Percentiles rank a stretch among this genome's conserved stretches.
Evolutionary conservation across 108 stramenopile genomes (phyloP).

Genomic region (Cyclostephanos invisitatus): DNA sequence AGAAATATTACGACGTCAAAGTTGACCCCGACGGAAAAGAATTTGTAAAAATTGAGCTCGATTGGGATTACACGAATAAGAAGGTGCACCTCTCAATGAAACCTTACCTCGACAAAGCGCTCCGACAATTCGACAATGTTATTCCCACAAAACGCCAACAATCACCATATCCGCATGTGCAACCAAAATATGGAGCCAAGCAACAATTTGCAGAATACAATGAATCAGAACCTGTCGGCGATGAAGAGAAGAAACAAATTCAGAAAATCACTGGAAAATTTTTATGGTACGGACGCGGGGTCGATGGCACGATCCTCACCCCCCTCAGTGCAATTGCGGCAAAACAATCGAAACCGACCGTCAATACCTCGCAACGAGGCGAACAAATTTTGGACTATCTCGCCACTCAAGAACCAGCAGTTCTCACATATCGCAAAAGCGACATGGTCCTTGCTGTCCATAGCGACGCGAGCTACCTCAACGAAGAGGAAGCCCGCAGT

Average conservation of each 20-base stretch:
- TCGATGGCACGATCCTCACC: too few species aligned
- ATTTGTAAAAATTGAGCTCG: background rate
- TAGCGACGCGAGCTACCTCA: too few species aligned
- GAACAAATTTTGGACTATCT: too few species aligned
- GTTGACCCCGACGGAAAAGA: background rate
- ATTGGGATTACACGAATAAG: background rate
- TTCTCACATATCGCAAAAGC: too few species aligned
- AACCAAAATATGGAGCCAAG: background rate
- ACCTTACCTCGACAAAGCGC: background rate
- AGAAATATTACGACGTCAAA: constrained; percentile 1
- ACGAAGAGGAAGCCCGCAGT: too few species aligned
- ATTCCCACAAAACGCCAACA: background rate
- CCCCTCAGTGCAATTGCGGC: too few species aligned
- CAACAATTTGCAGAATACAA: background rate
- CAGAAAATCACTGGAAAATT: constrained; percentile 1
- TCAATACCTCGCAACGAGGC: too few species aligned
- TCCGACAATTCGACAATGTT: constrained; percentile 1
- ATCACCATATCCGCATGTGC: background rate
- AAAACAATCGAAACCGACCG: too few species aligned
- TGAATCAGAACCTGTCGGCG: background rate
- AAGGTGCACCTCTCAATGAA: background rate
- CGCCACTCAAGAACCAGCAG: too few species aligned
- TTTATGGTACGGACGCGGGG: too few species aligned
- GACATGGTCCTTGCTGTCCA: too few species aligned
- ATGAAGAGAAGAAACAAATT: background rate